Conservation (phyloP, 2,329 filamentous ascomycete genomes). For the Simplicillium sp. region DNA sequence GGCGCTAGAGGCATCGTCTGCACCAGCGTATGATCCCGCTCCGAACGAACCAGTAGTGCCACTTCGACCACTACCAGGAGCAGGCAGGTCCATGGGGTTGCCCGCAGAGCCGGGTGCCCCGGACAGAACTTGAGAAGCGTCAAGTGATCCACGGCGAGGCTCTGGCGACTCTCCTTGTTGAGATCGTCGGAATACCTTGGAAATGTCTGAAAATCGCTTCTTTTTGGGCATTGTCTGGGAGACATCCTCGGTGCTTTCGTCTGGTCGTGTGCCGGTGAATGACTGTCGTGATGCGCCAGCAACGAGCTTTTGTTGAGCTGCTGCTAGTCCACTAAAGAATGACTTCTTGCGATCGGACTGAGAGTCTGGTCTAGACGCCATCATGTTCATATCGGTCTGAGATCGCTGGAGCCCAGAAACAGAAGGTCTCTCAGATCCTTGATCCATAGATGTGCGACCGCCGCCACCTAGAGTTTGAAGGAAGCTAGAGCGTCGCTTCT, state of each 20-base stretch:
- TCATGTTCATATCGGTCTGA: constrained; percentile 1
- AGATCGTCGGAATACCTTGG: constrained; percentile 17
- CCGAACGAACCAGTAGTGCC: too few relatives aligned
- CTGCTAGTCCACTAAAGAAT: constrained; percentile 20
- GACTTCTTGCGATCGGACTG: constrained; percentile 27
- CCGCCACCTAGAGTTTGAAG: constrained; percentile 21
- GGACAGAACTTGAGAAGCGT: too few relatives aligned
- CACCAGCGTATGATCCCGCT: too few relatives aligned
- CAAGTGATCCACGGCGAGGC: background rate
- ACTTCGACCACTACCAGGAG: too few relatives aligned
- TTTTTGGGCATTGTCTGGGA: constrained; percentile 16
- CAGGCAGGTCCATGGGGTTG: too few relatives aligned
- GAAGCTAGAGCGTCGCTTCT: constrained; percentile 28
- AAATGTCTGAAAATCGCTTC: constrained; percentile 35
- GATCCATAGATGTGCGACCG: constrained; percentile 13
- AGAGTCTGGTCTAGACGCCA: constrained; percentile 8
- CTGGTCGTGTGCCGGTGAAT: background rate
- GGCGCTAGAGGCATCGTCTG: too few relatives aligned
- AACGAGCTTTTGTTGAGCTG: background rate
- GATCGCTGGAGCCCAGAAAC: background rate
- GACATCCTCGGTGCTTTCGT: background rate
- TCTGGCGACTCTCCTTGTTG: background rate
- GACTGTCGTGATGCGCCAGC: background rate
- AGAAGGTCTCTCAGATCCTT: constrained; percentile 1
- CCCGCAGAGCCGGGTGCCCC: too few relatives aligned